Base-by-base conservation (phyloP, 306 rosid species). In the Malus orientalis region DNA sequence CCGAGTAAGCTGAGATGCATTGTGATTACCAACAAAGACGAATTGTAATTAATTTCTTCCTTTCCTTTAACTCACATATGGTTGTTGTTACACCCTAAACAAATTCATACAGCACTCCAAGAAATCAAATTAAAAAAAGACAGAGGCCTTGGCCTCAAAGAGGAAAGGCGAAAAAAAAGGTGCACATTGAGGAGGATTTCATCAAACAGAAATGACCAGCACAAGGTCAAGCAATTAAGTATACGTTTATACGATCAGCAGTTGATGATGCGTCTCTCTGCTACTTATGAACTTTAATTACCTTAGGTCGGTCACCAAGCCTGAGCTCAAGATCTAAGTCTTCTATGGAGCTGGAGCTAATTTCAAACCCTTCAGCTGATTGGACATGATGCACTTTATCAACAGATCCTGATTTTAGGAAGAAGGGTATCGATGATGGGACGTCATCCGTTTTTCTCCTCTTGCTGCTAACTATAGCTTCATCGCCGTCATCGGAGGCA, bases 301-400 rank as follows among this genome's bases (percentile, higher is more conserved):
- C 81, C 87, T 75, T 79, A 42, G 85, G 87, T 20, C 75, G 79
- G 78, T 70, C 68, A 5, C 83, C 87, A 15, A 88, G 89, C 78
- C 91, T 75, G 75, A 88, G 91, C 73, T 88, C 91, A 44, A 85
- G 91, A 79, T 88, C 91, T 64, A 88, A 79, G 55, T 88, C 91
- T 19, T 88, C 89, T 13, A 65, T 49, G 70, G 89, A 71, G 76
- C 74, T n/a, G 47, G 70, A 81, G 80, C 77, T 69, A 22, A 67
- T 71, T 75, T 78, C 80, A 65, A 82, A 49, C 20, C 53, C 60
- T 54, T 79, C 55, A 16, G 55, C 76, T 71, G 86, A 44, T 45
- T 55, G 79, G 47, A 58, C 42, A 67, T 62, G 73, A 27, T 4
- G 70, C 4, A 32, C 51, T 47, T 40, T 67, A 40, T 66, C 74